Evolutionary conservation across 2,329 filamentous ascomycete species (phyloP).

Genomic region (Fusarium subglutinans): DNA sequence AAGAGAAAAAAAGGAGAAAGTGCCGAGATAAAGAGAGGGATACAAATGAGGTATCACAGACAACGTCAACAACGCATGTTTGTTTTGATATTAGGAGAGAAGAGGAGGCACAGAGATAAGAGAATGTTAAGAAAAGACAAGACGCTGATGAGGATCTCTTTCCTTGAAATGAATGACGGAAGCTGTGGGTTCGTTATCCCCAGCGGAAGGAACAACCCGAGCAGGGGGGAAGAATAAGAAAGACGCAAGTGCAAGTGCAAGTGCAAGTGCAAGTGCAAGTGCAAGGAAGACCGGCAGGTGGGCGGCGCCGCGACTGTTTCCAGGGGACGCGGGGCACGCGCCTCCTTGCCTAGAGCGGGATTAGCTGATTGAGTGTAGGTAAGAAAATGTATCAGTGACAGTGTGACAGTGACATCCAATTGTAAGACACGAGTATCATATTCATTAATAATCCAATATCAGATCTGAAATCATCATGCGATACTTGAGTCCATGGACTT

Average conservation of each 20-base stretch:
- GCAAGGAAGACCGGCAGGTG: conserved; percentile 20
- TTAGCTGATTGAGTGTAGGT: neutral
- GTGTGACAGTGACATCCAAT: neutral
- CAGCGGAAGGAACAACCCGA: neutral
- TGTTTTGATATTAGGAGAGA: conserved; percentile 5
- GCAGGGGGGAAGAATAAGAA: neutral
- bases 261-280: neutral
- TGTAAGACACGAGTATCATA: neutral
- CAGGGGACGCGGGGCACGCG: conserved; percentile 28
- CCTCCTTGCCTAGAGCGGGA: conserved; percentile 28
- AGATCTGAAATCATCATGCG: neutral
- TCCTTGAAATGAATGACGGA: conserved; percentile 23
- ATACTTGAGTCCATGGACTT: neutral
- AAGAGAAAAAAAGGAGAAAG: neutral
- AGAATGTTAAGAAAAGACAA: neutral
- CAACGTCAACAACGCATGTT: conserved; percentile 2
- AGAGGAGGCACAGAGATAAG: neutral
- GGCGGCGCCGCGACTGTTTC: conserved; percentile 13
- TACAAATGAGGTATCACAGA: neutral
- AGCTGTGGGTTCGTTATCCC: conserved; percentile 12
- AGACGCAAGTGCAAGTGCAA: neutral
- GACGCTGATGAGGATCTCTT: conserved; percentile 5
- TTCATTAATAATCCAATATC: neutral
- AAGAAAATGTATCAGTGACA: neutral
- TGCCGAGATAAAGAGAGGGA: neutral